Base-by-base conservation (phyloP, 2,329 filamentous ascomycete species). In the Pseudogymnoascus verrucosus region DNA sequence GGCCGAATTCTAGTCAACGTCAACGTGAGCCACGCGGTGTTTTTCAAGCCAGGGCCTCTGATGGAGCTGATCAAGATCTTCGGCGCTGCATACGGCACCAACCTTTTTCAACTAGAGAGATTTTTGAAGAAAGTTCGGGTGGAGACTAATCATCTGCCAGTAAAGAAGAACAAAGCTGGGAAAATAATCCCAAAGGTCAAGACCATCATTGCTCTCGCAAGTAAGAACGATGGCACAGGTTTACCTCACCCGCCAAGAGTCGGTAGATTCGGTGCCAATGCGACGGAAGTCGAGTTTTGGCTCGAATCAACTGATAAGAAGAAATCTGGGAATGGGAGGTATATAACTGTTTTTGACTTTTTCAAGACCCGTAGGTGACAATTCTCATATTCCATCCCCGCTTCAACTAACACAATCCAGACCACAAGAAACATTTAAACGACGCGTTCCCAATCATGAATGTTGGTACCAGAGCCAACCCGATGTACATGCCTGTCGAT, bases 401-500 rank as follows among this genome's bases (percentile, higher is more conserved):
- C 12, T 5, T 37, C 31, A 10, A 60, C 60, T 65, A 64, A 68
- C 39, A 62, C 40, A n/a, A 34, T 34, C 16, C 26, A 68, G 65
- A 61, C 39, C 60, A 67, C 51, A 61, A 26, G 8, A 40, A 81
- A 42, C 67, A 68, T 0, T 62, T 74, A 1, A 69, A 79, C 12
- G 71, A 73, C 0, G 69, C 78, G 1, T 73, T 81, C 4, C 87
- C 89, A 0, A 78, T 91, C 1, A 73, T 93, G 66, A 91, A 93
- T 70, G 78, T 88, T 10, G 89, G 89, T 1, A 84, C 74, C 10
- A 69, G 71, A 0, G 74, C 77, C 0, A 82, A 80, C 10, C 87
- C 89, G 0, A 79, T 78, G 0, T 91, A 89, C 68, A 74, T 90
- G 39, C 89, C 89, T 0, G 82, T 84, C 0, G 88, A 93, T 71